Percentiles rank a stretch among this genome's conserved stretches.
Conservation (phyloP, 352 stramenopile genomes). For the Phytopythium oedochilum region DNA sequence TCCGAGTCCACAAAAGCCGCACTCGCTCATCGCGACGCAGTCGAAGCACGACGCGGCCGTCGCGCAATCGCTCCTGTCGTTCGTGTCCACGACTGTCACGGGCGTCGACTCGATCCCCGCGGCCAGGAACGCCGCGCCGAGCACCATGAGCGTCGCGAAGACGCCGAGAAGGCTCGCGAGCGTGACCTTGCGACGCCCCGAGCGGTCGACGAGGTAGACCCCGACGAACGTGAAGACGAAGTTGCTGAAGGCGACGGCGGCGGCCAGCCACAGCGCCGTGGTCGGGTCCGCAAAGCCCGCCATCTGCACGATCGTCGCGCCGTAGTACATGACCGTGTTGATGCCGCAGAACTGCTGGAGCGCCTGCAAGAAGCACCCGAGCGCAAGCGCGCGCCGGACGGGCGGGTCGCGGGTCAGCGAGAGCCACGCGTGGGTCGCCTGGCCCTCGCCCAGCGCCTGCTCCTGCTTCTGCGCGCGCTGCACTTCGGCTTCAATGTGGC, state of each 20-base stretch:
- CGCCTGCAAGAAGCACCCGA: conserved; percentile 60
- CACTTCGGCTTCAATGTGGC: conserved; percentile 52
- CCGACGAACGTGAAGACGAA: conserved; percentile 68
- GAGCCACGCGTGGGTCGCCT: conserved; percentile 24
- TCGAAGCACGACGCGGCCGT: conserved; percentile 54
- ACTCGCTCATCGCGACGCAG: conserved; percentile 53
- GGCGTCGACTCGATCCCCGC: conserved; percentile 23
- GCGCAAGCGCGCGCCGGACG: conserved; percentile 35
- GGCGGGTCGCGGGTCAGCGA: conserved; percentile 26
- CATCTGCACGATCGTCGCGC: conserved; percentile 76
- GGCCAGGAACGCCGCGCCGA: conserved; percentile 37
- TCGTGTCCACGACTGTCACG: conserved; percentile 12
- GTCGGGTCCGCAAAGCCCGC: conserved; percentile 66
- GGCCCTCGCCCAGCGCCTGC: conserved; percentile 4
- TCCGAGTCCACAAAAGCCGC: conserved; percentile 36
- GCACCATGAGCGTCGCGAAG: conserved; percentile 31
- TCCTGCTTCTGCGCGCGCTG: conserved; percentile 6
- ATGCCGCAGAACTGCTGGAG: conserved; percentile 80
- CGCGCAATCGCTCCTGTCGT: conserved; percentile 28
- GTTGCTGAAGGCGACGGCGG: conserved; percentile 65
- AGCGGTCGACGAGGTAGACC: conserved; percentile 50
- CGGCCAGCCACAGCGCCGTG: conserved; percentile 76
- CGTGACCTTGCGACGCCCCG: conserved; percentile 43
- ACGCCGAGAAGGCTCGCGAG: conserved; percentile 40
- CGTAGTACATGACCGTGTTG: conserved; percentile 89